These are phyloP conservation scores for Luffa aegyptiaca DNA, from an alignment of 306 rosid species.

Conservation along the genomic window DNA sequence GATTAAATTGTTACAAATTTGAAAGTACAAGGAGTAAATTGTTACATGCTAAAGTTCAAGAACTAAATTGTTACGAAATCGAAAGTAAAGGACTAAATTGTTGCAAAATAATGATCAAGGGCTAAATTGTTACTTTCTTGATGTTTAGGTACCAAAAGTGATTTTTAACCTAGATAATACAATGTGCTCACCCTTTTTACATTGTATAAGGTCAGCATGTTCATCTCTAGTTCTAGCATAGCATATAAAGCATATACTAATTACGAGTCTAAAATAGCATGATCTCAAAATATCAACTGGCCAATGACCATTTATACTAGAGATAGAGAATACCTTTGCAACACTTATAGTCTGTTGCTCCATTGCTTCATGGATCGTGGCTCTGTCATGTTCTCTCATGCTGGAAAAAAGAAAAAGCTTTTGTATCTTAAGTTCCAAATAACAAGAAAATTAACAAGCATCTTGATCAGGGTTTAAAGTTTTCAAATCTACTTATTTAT, in stretches of 20 bases:
- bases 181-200: neutral
- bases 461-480: neutral
- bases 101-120: no score
- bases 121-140: no score
- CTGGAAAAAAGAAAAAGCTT: conserved; percentile 23
- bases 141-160: no score
- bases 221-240: neutral
- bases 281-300: neutral
- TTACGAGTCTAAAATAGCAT: neutral
- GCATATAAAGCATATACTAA: neutral
- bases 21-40: no score
- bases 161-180: neutral
- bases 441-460: neutral
- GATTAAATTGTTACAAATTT: no score
- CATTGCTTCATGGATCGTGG: conserved; percentile 99
- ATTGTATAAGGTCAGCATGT: neutral
- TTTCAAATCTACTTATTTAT: neutral
- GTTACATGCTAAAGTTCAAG: no score
- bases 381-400: conserved; percentile 96
- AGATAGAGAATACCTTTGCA: conserved; percentile 61
- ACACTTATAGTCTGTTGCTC: conserved; percentile 99
- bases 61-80: no score
- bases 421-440: neutral
- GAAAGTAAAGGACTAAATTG: no score
- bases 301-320: neutral